These are phyloP conservation scores for Termitomyces titanicus DNA, from an alignment of 768 basidiomycete species.

Conservation along the genomic window DNA sequence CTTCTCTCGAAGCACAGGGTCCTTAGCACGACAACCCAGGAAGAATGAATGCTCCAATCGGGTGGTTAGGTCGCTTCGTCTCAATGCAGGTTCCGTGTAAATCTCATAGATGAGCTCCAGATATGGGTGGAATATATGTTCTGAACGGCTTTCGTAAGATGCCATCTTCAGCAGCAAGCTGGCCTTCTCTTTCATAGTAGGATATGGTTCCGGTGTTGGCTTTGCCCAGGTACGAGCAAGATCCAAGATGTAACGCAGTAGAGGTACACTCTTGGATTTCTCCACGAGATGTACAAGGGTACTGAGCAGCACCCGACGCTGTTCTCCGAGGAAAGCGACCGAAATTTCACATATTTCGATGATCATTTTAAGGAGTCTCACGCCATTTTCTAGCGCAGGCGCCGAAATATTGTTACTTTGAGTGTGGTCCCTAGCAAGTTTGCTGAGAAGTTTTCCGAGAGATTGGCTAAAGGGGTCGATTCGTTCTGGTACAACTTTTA, in stretches of 20 bases:
- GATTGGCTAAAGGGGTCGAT: slow-evolving; percentile 74
- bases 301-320: slow-evolving; percentile 75
- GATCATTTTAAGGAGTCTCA: slow-evolving; percentile 69
- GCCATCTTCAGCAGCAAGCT: slow-evolving; percentile 86
- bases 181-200: slow-evolving; percentile 95
- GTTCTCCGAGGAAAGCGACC: slow-evolving; percentile 81
- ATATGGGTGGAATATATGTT: slow-evolving; percentile 78
- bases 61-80: slow-evolving; percentile 90
- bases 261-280: slow-evolving; percentile 74
- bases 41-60: slow-evolving; percentile 92
- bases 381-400: slow-evolving; percentile 51
- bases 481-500: slow-evolving; percentile 75
- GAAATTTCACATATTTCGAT: slow-evolving; percentile 84
- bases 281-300: slow-evolving; percentile 81
- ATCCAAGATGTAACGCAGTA: slow-evolving; percentile 85
- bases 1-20: slow-evolving; percentile 70
- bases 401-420: slow-evolving; percentile 42
- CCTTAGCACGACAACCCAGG: slow-evolving; percentile 83
- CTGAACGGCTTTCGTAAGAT: slow-evolving; percentile 73
- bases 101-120: slow-evolving; percentile 91
- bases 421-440: slow-evolving; percentile 86
- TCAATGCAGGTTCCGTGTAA: slow-evolving; percentile 81
- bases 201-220: slow-evolving; percentile 78
- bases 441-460: slow-evolving; percentile 81
- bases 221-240: slow-evolving; percentile 90